phyloP scores from a whole-genome alignment of 305 asterid genomes.

The Fraxinus baroniana region DNA sequence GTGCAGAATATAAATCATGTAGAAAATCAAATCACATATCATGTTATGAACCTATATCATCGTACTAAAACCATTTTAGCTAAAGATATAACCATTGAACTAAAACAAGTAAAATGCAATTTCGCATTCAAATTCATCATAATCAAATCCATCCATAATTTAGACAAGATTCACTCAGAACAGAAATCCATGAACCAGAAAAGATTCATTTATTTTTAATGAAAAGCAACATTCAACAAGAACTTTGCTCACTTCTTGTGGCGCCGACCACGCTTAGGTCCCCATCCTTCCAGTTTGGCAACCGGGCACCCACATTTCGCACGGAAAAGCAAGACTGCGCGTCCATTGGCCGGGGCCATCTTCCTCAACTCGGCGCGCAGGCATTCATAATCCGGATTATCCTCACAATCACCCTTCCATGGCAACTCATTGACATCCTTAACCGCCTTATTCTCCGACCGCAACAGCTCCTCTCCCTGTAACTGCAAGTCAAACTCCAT shows the following conservation, averaged over 20 bases:
- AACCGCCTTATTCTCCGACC: conserved; percentile 45
- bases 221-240: conserved; percentile 5
- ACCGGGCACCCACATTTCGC: conserved; percentile 81
- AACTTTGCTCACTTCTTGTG: conserved; percentile 70
- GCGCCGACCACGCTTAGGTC: conserved; percentile 69
- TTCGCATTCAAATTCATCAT: conserved; percentile 4
- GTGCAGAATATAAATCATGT: not conserved
- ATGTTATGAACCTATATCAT: not conserved
- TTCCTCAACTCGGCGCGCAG: conserved; percentile 81
- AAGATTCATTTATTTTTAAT: not conserved
- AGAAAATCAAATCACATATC: not conserved
- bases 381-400: conserved; percentile 78
- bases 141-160: not conserved
- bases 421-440: conserved; percentile 73
- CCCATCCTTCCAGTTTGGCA: conserved; percentile 93
- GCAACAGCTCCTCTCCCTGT: conserved; percentile 71
- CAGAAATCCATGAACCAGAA: not conserved
- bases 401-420: conserved; percentile 77
- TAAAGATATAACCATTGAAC: not conserved
- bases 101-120: not conserved
- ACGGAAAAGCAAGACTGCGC: conserved; percentile 85
- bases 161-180: not conserved
- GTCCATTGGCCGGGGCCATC: conserved; percentile 89
- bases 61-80: not conserved
- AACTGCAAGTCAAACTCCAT: conserved; percentile 83